These are phyloP conservation scores for Isabelozyma pseudorhagii DNA, from an alignment of 805 yeast species.

Conservation along the genomic window DNA sequence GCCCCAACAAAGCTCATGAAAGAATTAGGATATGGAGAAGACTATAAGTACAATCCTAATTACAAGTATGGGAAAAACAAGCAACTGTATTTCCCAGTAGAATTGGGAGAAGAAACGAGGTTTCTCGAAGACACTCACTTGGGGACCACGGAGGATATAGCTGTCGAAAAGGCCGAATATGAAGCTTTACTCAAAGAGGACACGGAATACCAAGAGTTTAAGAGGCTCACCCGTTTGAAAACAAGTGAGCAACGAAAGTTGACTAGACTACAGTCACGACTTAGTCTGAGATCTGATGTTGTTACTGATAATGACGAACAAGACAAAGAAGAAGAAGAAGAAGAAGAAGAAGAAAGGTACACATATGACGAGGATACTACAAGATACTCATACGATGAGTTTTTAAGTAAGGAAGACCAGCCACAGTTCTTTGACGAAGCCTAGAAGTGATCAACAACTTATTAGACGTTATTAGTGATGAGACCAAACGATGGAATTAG, in stretches of 20 bases:
- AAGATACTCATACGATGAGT: constrained; percentile 25
- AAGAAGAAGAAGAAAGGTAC: neutral
- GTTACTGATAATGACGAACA: neutral
- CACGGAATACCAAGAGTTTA: constrained; percentile 16
- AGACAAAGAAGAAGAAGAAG: neutral
- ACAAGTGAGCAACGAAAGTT: neutral
- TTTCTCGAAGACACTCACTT: constrained; percentile 58
- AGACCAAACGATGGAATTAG: constrained; percentile 5
- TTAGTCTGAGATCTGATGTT: constrained; percentile 2
- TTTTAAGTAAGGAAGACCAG: constrained; percentile 33
- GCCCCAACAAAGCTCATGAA: constrained; percentile 94
- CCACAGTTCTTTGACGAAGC: constrained; percentile 38
- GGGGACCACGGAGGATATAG: constrained; percentile 34
- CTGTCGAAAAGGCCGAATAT: constrained; percentile 10
- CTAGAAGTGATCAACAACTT: constrained; percentile 5
- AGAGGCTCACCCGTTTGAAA: constrained; percentile 5
- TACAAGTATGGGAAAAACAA: constrained; percentile 66
- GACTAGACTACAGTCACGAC: neutral
- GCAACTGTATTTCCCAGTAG: constrained; percentile 76
- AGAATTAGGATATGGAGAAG: constrained; percentile 79
- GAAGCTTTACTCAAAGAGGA: constrained; percentile 10
- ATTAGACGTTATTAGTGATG: neutral
- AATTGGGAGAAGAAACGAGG: constrained; percentile 33
- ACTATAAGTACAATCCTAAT: constrained; percentile 87
- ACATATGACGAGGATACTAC: neutral